phyloP scores from a whole-genome alignment of 352 stramenopile genomes.

The Pythium folliculosum region DNA sequence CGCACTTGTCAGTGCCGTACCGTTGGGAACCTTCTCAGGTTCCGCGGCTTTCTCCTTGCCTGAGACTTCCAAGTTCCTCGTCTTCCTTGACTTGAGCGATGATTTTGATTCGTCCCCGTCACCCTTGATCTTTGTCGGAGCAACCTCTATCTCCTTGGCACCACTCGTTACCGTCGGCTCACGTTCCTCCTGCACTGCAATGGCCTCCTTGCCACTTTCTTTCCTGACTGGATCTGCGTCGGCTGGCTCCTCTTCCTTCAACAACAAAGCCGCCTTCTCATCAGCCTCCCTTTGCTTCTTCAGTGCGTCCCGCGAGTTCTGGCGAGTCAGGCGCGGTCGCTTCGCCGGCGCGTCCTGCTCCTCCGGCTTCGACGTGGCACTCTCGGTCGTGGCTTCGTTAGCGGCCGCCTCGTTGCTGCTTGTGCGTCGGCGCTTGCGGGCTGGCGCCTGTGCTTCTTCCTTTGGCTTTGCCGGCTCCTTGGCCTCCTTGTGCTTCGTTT shows the following conservation, averaged over 20 bases:
- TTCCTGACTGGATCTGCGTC: neutral
- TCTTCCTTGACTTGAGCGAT: neutral
- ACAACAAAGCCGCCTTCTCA: neutral
- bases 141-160: neutral
- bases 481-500: neutral
- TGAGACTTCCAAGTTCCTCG: neutral
- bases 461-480: constrained; percentile 2
- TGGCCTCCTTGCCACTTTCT: neutral
- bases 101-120: neutral
- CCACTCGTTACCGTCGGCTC: neutral
- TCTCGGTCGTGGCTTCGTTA: neutral
- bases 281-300: constrained; percentile 5
- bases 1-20: neutral
- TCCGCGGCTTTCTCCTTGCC: neutral
- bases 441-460: neutral
- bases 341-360: constrained; percentile 8
- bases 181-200: too few species aligned
- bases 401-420: constrained; percentile 1
- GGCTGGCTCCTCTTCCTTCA: neutral
- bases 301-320: constrained; percentile 6
- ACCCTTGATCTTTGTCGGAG: neutral
- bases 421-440: constrained; percentile 12
- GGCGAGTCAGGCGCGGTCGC: constrained; percentile 2
- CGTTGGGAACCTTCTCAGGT: neutral
- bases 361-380: neutral